Evolutionary conservation across 805 yeast genomes (phyloP).

Genomic region (Wickerhamiella cacticola): DNA sequence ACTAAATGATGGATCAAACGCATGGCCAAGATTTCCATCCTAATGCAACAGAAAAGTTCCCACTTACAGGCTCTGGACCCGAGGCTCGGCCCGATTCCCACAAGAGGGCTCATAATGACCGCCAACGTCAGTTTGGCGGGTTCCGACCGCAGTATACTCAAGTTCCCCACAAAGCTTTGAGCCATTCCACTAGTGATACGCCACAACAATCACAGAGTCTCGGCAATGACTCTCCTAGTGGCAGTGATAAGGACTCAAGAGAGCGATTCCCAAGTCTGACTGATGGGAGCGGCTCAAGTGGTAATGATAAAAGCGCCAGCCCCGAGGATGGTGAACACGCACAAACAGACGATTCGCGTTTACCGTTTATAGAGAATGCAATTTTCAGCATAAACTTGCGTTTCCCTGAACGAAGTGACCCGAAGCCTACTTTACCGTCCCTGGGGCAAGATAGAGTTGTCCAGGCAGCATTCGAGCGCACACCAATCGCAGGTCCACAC

Average conservation of each 20-base stretch:
- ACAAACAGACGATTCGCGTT: neutral
- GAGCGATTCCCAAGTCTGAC: neutral
- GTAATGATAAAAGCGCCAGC: conserved; percentile 6
- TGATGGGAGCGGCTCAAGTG: neutral
- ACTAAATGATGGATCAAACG: no score
- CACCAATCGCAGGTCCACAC: neutral
- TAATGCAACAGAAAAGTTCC: no score
- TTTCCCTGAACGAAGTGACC: neutral
- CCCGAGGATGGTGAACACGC: neutral
- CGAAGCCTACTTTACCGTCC: neutral
- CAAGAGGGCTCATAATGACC: neutral
- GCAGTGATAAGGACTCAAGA: neutral
- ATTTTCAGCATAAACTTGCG: conserved; percentile 3
- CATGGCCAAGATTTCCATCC: no score
- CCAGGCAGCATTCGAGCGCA: neutral
- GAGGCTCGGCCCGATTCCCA: neutral
- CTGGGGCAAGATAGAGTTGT: neutral
- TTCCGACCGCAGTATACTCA: neutral
- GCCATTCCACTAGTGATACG: neutral
- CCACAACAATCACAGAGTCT: neutral
- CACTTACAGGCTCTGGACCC: neutral
- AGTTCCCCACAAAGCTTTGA: neutral
- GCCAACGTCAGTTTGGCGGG: neutral
- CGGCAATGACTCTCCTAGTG: neutral
- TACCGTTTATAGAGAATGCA: neutral